Conservation (phyloP, 2,329 filamentous ascomycete species). For the Rugonectria rugulosa region DNA sequence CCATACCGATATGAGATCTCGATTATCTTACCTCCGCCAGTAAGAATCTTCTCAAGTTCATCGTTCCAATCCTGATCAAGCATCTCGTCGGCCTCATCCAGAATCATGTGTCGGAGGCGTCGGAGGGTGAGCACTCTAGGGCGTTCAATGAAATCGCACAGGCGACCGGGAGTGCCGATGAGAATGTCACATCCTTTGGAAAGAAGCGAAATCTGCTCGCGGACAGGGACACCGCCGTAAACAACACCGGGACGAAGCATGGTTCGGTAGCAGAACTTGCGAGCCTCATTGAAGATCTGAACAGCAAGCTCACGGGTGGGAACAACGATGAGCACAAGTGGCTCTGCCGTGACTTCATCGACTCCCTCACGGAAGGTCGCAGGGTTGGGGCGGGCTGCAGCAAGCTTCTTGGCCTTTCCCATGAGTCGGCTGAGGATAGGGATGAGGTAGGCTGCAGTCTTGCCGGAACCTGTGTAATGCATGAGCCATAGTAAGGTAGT, state of each 20-base stretch:
- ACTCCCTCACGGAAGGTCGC: constrained; percentile 58
- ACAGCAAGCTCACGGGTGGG: constrained; percentile 91
- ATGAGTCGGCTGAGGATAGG: constrained; percentile 90
- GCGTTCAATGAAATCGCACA: constrained; percentile 83
- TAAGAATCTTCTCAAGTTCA: constrained; percentile 78
- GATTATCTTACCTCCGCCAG: constrained; percentile 74
- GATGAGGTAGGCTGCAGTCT: constrained; percentile 91
- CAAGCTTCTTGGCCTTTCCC: constrained; percentile 92
- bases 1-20: constrained; percentile 8
- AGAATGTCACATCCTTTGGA: constrained; percentile 87
- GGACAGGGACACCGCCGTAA: constrained; percentile 83
- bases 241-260: constrained; percentile 92
- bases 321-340: constrained; percentile 83
- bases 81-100: constrained; percentile 97
- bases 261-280: constrained; percentile 91
- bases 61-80: constrained; percentile 80
- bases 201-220: constrained; percentile 75
- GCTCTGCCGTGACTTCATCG: constrained; percentile 75
- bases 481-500: not conserved
- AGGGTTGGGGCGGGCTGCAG: constrained; percentile 76
- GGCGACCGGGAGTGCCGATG: constrained; percentile 85
- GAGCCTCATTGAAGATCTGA: constrained; percentile 94
- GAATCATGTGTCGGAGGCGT: constrained; percentile 80
- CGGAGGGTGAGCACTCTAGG: constrained; percentile 73
- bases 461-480: constrained; percentile 78